Conservation (phyloP, 306 rosid genomes). For the Acacia melanoxylon region DNA sequence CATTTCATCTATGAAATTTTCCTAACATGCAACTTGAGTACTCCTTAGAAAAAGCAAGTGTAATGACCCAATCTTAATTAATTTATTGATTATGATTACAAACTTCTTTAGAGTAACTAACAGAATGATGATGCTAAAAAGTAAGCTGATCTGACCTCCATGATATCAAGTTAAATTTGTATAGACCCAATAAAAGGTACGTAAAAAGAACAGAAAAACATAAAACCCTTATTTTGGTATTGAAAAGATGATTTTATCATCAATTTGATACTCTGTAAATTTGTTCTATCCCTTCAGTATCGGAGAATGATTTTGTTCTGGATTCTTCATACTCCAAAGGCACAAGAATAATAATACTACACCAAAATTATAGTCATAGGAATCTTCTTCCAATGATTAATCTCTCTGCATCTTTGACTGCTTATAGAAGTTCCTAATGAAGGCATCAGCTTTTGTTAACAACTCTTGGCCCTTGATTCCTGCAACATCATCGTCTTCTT, state of each 20-base stretch:
- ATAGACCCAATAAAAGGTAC: not conserved
- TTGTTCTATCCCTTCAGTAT: not conserved
- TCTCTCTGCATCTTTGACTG: conserved; percentile 89
- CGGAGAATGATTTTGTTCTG: not conserved
- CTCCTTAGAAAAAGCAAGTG: not conserved
- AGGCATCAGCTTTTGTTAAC: conserved; percentile 64
- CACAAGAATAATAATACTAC: not conserved
- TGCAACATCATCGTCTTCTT: conserved; percentile 11
- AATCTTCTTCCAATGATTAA: conserved; percentile 65
- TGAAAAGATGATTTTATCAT: not conserved
- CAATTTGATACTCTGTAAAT: not conserved
- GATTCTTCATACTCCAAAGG: not conserved
- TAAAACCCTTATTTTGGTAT: not conserved
- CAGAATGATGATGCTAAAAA: not conserved
- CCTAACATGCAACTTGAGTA: conserved; percentile 1
- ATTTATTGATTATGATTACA: not conserved
- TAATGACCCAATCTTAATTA: not conserved
- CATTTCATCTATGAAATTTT: not conserved
- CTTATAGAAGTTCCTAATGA: conserved; percentile 74
- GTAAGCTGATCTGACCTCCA: conserved; percentile 1
- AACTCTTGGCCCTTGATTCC: conserved; percentile 64
- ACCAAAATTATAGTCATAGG: conserved; percentile 26
- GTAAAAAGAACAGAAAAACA: not conserved
- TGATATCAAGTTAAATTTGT: conserved; percentile 3
- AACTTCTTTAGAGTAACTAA: not conserved